Evolutionary conservation across 1,139 yeast species (phyloP), one percentile per base, ranked within the genome.

Genomic region (Candida glucosophila): DNA sequence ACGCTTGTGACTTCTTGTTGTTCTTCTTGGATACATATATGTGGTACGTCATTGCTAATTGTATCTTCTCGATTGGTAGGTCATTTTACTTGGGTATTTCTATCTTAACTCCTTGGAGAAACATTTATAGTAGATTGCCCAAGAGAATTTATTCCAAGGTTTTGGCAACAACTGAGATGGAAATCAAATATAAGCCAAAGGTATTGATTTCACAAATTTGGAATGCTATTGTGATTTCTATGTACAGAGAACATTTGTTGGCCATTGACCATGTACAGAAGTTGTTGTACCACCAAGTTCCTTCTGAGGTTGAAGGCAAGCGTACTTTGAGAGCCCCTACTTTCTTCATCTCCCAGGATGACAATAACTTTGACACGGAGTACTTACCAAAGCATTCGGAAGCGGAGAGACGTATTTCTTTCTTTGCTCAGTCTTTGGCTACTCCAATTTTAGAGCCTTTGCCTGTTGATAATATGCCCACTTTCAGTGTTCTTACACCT

Each of bases 401-500:
- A 60, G 98, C 98, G 37, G 98, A 90, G 65, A 85, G 98, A 67
- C 92, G 98, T 74, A 86, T 90, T 44, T 83, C 96, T 31, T 90
- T 90, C 79, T 90, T 90, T 62, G 98, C 98, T 32, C 98, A 90
- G 61, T 88, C 97, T 14, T 69, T 90, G 58, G 93, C 98, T 28
- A 90, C 97, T 33, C 98, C 98, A 41, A 88, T 90, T 46, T 95
- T 95, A 37, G 97, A 90, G 61, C 97, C 98, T 34, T 70, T 90
- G 47, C 98, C 98, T 20, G 96, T 90, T 42, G 98, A 90, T 60
- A 90, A 90, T 67, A 90, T 90, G 98, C 98, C 98, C 35, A 90
- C 97, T 8, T 90, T 90, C 55, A 86, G 97, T 27, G 98, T 90
- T 28, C 72, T 90, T 63, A 88, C 94, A 45, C 98, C 98, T 53